These are phyloP conservation scores for Cicer yamashitae DNA, from an alignment of 306 rosid species.

Conservation along the genomic window DNA sequence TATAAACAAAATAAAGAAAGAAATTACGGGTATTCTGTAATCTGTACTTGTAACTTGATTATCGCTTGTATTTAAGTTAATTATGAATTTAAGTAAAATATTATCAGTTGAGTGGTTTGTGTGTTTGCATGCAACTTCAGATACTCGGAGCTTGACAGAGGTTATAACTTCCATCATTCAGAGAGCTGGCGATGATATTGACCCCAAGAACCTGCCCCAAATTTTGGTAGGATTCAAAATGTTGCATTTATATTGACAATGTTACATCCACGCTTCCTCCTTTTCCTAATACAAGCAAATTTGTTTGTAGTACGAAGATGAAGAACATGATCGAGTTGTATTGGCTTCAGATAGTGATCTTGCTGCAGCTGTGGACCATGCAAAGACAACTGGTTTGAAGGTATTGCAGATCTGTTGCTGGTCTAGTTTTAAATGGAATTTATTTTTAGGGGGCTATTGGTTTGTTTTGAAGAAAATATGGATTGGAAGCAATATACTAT, in stretches of 20 bases:
- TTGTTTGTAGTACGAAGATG: slow-evolving; percentile 86
- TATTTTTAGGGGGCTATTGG: background rate
- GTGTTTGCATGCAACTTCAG: slow-evolving; percentile 58
- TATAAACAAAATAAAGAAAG: background rate
- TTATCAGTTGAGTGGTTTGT: slow-evolving; percentile 40
- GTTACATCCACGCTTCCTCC: background rate
- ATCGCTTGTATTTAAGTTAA: background rate
- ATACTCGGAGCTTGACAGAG: slow-evolving; percentile 75
- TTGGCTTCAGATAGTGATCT: slow-evolving; percentile 92
- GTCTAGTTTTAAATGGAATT: background rate
- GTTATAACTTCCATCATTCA: slow-evolving; percentile 79
- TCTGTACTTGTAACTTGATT: background rate
- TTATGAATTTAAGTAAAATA: slow-evolving; percentile 6
- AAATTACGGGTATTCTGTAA: background rate
- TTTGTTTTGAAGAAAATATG: slow-evolving; percentile 27
- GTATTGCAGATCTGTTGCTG: slow-evolving; percentile 49
- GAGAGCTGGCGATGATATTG: slow-evolving; percentile 77
- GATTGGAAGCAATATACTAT: slow-evolving; percentile 20
- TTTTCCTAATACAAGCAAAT: slow-evolving; percentile 37
- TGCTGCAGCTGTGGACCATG: slow-evolving; percentile 89
- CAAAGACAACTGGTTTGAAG: slow-evolving; percentile 86
- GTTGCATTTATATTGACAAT: slow-evolving; percentile 18
- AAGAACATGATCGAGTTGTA: slow-evolving; percentile 83
- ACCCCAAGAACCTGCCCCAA: slow-evolving; percentile 74
- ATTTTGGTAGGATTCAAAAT: slow-evolving; percentile 68